Evolutionary conservation across 495 filamentous ascomycete genomes (phyloP), one percentile per base, ranked within the genome.

Genomic region (Penicillium taxi): DNA sequence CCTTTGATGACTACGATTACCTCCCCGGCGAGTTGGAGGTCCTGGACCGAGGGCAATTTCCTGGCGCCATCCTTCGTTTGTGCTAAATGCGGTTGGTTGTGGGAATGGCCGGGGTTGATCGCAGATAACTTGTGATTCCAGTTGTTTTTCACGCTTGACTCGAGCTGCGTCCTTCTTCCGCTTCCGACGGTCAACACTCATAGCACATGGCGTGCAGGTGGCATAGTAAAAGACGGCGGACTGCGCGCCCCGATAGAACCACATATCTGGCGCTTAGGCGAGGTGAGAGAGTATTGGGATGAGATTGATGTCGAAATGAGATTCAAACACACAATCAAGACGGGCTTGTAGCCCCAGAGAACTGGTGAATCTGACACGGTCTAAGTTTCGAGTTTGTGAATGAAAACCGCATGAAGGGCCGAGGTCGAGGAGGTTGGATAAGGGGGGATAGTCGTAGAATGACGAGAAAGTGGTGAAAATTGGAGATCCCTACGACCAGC

Each of bases 191-290:
- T 81, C 68, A 17, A 63, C 62, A 39, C 76, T 63, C 36, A 78
- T 72, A 35, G 75, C 66, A 62, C 86, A 95, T 50, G 86, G 86
- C 20, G 83, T 79, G 59, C 86, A 94, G 32, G 84, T 82, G 39
- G 78, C 72, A 47, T 89, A 77, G 69, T 89, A 93, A 63, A 93
- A 94, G 55, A 89, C 64, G 39, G 83, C 85, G 11, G 86, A 94
- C 64, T 91, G 87, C 34, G 57, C 66, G 33, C 72, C 72, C 16
- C 72, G 63, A 49, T 61, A 73, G 51, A 75, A 61, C 72, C 72
- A 75, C 67, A 71, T 71, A n/a, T n/a, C n/a, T n/a, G n/a, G n/a
- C n/a, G n/a, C n/a, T n/a, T n/a, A n/a, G 53, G 39, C 30, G 47
- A 30, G 46, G 43, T 45, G 45, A 37, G 19, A 32, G 30, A 40